These are phyloP conservation scores for Candida schatavii DNA, from an alignment of 805 yeast species.

Conservation along the genomic window DNA sequence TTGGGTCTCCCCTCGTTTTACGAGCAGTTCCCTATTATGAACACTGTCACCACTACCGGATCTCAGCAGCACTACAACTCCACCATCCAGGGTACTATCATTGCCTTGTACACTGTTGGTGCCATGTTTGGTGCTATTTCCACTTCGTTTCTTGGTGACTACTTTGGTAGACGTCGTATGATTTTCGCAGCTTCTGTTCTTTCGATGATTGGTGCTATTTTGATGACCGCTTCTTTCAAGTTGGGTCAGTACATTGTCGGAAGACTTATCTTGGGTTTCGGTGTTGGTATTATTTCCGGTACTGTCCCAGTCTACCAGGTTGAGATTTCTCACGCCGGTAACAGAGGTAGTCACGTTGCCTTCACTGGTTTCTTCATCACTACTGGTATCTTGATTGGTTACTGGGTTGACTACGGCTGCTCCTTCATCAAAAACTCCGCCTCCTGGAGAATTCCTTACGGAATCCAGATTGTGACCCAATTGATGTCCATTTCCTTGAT, in stretches of 20 bases:
- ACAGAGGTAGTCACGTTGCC: slow-evolving; percentile 37
- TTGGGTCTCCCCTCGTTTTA: too few species aligned
- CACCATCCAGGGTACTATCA: slow-evolving; percentile 70
- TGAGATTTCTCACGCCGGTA: slow-evolving; percentile 42
- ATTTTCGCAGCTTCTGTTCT: slow-evolving; percentile 35
- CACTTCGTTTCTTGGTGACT: slow-evolving; percentile 38
- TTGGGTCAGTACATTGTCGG: slow-evolving; percentile 70
- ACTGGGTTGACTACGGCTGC: slow-evolving; percentile 61
- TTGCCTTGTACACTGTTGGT: slow-evolving; percentile 68
- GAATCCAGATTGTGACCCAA: slow-evolving; percentile 58
- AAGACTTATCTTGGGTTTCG: slow-evolving; percentile 46
- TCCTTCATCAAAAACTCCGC: slow-evolving; percentile 53
- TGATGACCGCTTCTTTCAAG: slow-evolving; percentile 35
- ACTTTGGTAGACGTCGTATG: slow-evolving; percentile 41
- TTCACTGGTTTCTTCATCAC: slow-evolving; percentile 56
- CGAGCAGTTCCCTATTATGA: too few species aligned
- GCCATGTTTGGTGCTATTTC: slow-evolving; percentile 45
- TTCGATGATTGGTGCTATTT: slow-evolving; percentile 39
- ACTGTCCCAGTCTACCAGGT: slow-evolving; percentile 47
- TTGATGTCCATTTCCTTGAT: slow-evolving; percentile 48
- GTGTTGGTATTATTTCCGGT: slow-evolving; percentile 42
- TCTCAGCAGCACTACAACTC: too few species aligned
- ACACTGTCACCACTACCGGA: too few species aligned
- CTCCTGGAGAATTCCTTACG: slow-evolving; percentile 47
- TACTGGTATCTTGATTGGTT: slow-evolving; percentile 68